Conservation (phyloP, 805 yeast species). For the Cyberlindnera maritima region DNA sequence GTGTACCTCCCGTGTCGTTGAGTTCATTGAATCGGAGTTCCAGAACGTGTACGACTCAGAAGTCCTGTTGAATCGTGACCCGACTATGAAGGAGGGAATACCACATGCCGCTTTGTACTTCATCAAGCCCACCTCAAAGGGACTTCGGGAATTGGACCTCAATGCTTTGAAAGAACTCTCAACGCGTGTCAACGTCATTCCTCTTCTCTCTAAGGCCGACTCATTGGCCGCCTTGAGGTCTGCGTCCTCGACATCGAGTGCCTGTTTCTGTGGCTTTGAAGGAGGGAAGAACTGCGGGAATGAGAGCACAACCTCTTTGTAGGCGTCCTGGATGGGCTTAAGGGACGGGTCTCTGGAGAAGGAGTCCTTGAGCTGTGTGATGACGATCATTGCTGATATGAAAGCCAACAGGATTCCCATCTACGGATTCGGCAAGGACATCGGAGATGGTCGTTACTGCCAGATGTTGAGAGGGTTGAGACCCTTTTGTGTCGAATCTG, state of each 20-base stretch:
- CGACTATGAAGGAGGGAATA: constrained; percentile 66
- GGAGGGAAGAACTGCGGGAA: constrained; percentile 45
- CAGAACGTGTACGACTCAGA: constrained; percentile 74
- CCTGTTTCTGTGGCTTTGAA: constrained; percentile 55
- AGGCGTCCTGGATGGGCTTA: constrained; percentile 63
- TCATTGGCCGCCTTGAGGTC: constrained; percentile 74
- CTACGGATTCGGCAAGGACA: constrained; percentile 61
- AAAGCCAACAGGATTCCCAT: constrained; percentile 55
- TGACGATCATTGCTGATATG: constrained; percentile 56
- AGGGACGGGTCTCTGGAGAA: constrained; percentile 77
- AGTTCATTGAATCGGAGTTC: constrained; percentile 67
- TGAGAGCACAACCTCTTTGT: constrained; percentile 42
- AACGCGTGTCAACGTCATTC: constrained; percentile 75
- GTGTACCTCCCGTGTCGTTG: constrained; percentile 47
- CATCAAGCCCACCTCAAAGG: constrained; percentile 65
- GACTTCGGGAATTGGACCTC: constrained; percentile 69
- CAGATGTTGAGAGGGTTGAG: too few relatives aligned
- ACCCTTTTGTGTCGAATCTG: too few relatives aligned
- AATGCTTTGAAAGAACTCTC: constrained; percentile 67
- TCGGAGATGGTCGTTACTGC: constrained; percentile 16
- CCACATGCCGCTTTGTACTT: constrained; percentile 80
- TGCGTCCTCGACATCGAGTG: constrained; percentile 65
- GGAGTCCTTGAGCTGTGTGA: constrained; percentile 61
- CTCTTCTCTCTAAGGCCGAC: constrained; percentile 81
- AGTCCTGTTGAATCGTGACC: constrained; percentile 68